Evolutionary conservation across 2,329 filamentous ascomycete genomes (phyloP).

Genomic region (Fusarium sacchari): DNA sequence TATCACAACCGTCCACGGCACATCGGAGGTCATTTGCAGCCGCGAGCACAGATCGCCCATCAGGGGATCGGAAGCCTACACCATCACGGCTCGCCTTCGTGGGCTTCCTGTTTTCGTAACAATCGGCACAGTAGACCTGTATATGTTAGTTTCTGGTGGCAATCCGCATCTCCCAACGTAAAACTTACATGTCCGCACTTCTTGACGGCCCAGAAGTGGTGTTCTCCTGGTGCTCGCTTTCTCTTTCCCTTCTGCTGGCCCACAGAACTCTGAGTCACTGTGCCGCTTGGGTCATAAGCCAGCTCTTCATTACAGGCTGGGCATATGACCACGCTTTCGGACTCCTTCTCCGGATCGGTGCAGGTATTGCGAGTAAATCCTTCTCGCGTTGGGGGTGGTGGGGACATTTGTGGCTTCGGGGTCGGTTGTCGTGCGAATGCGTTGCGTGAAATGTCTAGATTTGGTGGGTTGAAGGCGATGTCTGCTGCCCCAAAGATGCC

Average conservation of each 20-base stretch:
- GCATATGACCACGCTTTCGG: constrained; percentile 80
- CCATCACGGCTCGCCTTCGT: constrained; percentile 47
- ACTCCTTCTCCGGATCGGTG: constrained; percentile 52
- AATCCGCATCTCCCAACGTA: neutral
- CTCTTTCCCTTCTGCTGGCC: constrained; percentile 48
- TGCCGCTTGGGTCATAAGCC: constrained; percentile 70
- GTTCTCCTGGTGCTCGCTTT: constrained; percentile 68
- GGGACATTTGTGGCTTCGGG: constrained; percentile 64
- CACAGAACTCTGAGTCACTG: constrained; percentile 31
- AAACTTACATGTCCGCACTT: constrained; percentile 85
- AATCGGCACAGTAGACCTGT: constrained; percentile 71
- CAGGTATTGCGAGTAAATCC: constrained; percentile 82
- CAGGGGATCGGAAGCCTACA: constrained; percentile 52
- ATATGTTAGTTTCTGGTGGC: neutral
- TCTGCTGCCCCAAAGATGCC: constrained; percentile 41
- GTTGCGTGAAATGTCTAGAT: constrained; percentile 42
- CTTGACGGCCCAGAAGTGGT: constrained; percentile 93
- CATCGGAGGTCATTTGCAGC: constrained; percentile 56
- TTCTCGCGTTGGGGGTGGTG: constrained; percentile 71
- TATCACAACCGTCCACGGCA: constrained; percentile 65
- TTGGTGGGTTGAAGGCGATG: constrained; percentile 35
- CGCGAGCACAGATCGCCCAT: constrained; percentile 41
- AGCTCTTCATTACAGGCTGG: constrained; percentile 88
- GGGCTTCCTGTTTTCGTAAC: constrained; percentile 66
- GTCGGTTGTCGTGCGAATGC: constrained; percentile 48